Conservation (phyloP, 192 early-diverging fungal genomes). For the Coemansia sp. region DNA sequence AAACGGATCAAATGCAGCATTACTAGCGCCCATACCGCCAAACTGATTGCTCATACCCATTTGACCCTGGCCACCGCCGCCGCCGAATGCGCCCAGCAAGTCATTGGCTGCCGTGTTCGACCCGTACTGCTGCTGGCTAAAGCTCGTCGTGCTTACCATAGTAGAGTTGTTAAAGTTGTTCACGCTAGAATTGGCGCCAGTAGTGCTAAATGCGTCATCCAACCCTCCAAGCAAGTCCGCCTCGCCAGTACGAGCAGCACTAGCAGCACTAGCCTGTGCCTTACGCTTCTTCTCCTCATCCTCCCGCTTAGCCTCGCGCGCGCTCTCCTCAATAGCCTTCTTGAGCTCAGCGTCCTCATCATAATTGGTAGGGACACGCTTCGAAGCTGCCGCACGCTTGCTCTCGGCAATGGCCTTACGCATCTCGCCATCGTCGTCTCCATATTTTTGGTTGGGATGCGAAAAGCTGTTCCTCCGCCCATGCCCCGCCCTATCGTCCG, state of each 20-base stretch:
- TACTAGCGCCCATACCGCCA: conserved; percentile 12
- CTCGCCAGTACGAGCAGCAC: conserved; percentile 16
- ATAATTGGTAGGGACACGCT: conserved; percentile 44
- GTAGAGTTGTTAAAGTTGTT: conserved; percentile 33
- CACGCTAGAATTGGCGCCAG: conserved; percentile 16
- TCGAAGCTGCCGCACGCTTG: conserved; percentile 61
- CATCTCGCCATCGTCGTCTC: conserved; percentile 80
- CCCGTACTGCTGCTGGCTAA: conserved; percentile 38
- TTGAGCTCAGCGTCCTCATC: conserved; percentile 72
- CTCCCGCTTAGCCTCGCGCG: conserved; percentile 60
- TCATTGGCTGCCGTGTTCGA: conserved; percentile 31
- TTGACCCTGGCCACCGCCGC: conserved; percentile 6
- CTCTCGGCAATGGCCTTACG: conserved; percentile 83
- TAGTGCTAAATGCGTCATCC: conserved; percentile 27
- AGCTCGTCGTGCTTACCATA: conserved; percentile 37
- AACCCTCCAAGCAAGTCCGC: conserved; percentile 47
- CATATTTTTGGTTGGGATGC: conserved; percentile 23
- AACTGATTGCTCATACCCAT: conserved; percentile 26
- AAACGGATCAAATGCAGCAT: conserved; percentile 46
- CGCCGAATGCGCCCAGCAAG: conserved; percentile 31
- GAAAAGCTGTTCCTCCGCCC: conserved; percentile 37
- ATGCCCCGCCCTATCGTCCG: conserved; percentile 20
- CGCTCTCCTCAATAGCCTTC: conserved; percentile 85
- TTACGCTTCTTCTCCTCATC: conserved; percentile 17
- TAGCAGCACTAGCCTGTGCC: neutral